These are phyloP conservation scores for Exsudoporus floridanus DNA, from an alignment of 1,284 basidiomycete genomes.

Conservation along the genomic window DNA sequence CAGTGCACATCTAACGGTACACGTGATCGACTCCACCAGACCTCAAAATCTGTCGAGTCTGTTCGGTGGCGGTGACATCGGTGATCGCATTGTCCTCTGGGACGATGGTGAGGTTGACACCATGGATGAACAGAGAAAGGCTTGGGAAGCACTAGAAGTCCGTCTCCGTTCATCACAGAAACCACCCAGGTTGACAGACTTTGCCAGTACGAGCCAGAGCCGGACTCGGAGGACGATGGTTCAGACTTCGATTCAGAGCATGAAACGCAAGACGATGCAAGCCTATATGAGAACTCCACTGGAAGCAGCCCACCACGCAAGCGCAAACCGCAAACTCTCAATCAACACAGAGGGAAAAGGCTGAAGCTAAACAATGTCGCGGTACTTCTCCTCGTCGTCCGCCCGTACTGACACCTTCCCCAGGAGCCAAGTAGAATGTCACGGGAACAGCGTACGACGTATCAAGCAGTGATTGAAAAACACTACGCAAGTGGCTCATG, in stretches of 20 bases:
- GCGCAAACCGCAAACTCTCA: constrained; percentile 51
- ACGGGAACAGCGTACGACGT: constrained; percentile 64
- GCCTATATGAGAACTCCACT: constrained; percentile 46
- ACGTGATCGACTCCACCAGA: constrained; percentile 93
- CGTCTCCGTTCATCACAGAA: constrained; percentile 25
- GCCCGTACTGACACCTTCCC: constrained; percentile 10
- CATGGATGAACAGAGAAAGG: constrained; percentile 63
- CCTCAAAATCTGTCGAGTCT: constrained; percentile 90
- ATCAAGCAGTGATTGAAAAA: constrained; percentile 67
- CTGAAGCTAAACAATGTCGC: constrained; percentile 48
- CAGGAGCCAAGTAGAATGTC: constrained; percentile 52
- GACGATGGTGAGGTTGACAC: constrained; percentile 80
- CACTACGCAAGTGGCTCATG: constrained; percentile 87
- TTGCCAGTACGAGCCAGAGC: constrained; percentile 67
- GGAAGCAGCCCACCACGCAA: constrained; percentile 50
- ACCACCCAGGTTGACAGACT: not conserved
- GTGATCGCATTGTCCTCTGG: constrained; percentile 81
- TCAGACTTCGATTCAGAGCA: constrained; percentile 51
- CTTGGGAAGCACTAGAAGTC: constrained; percentile 81
- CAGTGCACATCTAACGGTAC: constrained; percentile 60
- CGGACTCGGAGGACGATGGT: constrained; percentile 64
- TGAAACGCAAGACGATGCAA: constrained; percentile 40
- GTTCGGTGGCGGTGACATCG: constrained; percentile 72
- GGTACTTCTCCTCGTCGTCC: not conserved
- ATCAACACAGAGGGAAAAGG: constrained; percentile 48